Evolutionary conservation across 345 rosid genomes (phyloP).

Genomic region (Orychophragmus violaceus): DNA sequence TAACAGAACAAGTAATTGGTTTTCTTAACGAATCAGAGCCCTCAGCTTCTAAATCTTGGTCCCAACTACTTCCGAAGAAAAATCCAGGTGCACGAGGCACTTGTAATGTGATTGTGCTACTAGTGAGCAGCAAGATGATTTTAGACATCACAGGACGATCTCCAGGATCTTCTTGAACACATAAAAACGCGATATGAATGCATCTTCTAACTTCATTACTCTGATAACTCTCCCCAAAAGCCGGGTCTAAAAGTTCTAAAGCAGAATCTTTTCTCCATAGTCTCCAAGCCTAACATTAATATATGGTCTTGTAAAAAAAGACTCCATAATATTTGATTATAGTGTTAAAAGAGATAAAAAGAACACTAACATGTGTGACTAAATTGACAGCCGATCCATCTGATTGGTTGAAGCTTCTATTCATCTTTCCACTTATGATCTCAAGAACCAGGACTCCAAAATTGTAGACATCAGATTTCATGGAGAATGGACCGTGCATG

Average conservation of each 20-base stretch:
- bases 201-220: slow-evolving; percentile 16
- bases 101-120: not conserved
- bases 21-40: not conserved
- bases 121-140: slow-evolving; percentile 4
- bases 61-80: not conserved
- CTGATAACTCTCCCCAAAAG: not conserved
- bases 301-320: not conserved
- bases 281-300: slow-evolving; percentile 22
- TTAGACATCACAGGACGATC: slow-evolving; percentile 22
- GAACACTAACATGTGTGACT: slow-evolving; percentile 23
- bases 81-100: slow-evolving; percentile 10
- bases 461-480: slow-evolving; percentile 29
- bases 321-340: not conserved
- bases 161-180: slow-evolving; percentile 18
- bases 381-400: slow-evolving; percentile 13
- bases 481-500: slow-evolving; percentile 30
- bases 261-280: slow-evolving; percentile 10
- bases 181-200: slow-evolving; percentile 25
- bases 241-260: slow-evolving; percentile 2
- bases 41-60: not conserved
- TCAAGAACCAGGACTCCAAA: slow-evolving; percentile 27
- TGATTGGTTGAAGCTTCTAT: slow-evolving; percentile 10
- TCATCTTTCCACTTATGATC: slow-evolving; percentile 27
- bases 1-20: not conserved
- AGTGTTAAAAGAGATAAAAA: not conserved